Percentiles rank a stretch among this genome's conserved stretches.
These are phyloP conservation scores for Fusarium guadeloupense DNA, from an alignment of 2,329 filamentous ascomycete species.

Conservation along the genomic window DNA sequence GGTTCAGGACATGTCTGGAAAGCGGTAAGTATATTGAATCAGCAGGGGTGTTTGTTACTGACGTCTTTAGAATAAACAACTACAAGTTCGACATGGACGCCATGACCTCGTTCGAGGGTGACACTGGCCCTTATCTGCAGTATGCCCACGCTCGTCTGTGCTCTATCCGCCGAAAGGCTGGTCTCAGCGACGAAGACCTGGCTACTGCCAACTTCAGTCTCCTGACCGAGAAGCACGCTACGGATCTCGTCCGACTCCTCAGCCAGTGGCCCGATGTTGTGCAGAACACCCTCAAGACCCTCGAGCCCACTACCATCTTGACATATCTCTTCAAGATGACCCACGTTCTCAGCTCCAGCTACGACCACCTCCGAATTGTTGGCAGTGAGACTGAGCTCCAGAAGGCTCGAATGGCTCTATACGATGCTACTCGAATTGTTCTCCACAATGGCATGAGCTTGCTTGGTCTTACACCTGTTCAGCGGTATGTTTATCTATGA, in stretches of 20 bases:
- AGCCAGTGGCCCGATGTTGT: conserved; percentile 87
- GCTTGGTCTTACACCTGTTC: conserved; percentile 80
- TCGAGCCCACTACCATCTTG: conserved; percentile 71
- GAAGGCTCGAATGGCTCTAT: conserved; percentile 75
- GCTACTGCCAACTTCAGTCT: conserved; percentile 71
- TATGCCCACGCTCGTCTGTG: conserved; percentile 80
- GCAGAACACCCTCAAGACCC: conserved; percentile 82
- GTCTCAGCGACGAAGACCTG: conserved; percentile 65
- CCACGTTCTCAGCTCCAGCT: conserved; percentile 80
- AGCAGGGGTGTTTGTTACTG: not conserved
- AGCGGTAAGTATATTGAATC: conserved; percentile 66
- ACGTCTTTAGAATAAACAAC: conserved; percentile 63
- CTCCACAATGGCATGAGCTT: conserved; percentile 85
- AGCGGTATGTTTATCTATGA: conserved; percentile 51
- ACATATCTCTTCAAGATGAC: conserved; percentile 87
- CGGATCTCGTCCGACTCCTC: conserved; percentile 78
- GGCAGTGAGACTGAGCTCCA: conserved; percentile 78
- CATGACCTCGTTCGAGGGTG: conserved; percentile 86
- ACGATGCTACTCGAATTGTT: conserved; percentile 78
- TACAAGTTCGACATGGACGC: conserved; percentile 80
- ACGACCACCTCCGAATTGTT: conserved; percentile 84
- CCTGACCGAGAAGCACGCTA: conserved; percentile 75
- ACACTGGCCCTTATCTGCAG: conserved; percentile 86
- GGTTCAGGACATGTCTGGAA: conserved; percentile 98
- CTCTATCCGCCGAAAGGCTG: conserved; percentile 68